Evolutionary conservation across 2,329 filamentous ascomycete species (phyloP).

Genomic region (Penicillium sp.): DNA sequence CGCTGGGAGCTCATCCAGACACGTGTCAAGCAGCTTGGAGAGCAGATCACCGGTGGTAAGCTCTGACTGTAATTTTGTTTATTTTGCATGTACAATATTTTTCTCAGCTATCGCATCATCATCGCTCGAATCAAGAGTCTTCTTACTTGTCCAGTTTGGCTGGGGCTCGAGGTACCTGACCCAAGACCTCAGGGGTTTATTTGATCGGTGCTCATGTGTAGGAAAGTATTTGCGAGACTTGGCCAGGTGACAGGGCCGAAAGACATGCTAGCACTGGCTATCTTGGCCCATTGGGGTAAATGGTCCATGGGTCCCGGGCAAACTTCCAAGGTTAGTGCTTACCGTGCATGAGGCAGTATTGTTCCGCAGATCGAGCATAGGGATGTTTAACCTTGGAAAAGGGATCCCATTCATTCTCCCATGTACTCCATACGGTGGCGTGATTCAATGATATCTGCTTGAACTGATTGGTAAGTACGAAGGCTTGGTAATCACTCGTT

Average conservation of each 20-base stretch:
- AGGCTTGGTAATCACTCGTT: too few species aligned
- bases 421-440: background rate
- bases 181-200: too few species aligned
- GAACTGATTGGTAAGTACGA: too few species aligned
- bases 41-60: conserved; percentile 69
- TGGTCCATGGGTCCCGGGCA: background rate
- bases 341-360: background rate
- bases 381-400: background rate
- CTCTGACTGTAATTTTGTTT: conserved; percentile 37
- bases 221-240: background rate
- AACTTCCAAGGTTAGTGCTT: background rate
- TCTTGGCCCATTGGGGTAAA: background rate
- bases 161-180: too few species aligned
- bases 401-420: background rate
- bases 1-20: conserved; percentile 52
- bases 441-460: too few species aligned
- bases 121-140: conserved; percentile 8
- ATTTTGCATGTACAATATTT: conserved; percentile 26
- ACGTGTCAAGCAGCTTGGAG: conserved; percentile 64
- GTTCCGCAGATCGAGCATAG: background rate
- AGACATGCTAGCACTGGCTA: too few species aligned
- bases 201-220: background rate
- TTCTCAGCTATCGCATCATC: conserved; percentile 20
- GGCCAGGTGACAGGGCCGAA: background rate
- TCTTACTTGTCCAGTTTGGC: background rate